Evolutionary conservation across 495 filamentous ascomycete species (phyloP).

Genomic region (Sabuloglossum arenarium): DNA sequence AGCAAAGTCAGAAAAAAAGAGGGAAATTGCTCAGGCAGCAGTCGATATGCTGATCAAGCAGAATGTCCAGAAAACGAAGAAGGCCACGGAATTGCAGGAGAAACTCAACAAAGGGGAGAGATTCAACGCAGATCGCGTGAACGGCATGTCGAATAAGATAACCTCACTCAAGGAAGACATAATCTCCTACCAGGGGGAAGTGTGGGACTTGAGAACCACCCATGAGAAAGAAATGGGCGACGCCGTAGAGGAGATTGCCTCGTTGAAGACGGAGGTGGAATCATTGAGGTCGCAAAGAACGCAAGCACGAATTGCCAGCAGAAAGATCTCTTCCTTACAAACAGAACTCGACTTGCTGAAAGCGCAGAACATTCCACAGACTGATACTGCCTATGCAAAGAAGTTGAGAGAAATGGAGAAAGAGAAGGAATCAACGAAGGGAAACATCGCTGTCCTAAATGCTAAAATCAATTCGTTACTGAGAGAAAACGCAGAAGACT

Average conservation of each 20-base stretch:
- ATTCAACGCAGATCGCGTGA: not conserved
- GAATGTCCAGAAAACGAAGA: not conserved
- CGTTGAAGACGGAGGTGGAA: not conserved
- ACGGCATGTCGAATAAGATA: not conserved
- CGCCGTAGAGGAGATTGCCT: not conserved
- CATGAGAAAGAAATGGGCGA: not conserved
- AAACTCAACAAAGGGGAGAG: not conserved
- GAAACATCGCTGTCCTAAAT: not conserved
- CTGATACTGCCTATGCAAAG: not conserved
- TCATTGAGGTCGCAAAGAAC: not conserved
- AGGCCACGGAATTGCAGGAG: not conserved
- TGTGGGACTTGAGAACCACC: too few species aligned
- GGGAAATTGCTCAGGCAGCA: not conserved
- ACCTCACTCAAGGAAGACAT: not conserved
- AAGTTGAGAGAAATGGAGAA: not conserved
- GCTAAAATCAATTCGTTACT: not conserved
- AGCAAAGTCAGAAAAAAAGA: not conserved
- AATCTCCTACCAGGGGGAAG: not conserved
- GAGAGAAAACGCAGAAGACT: not conserved
- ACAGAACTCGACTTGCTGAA: not conserved
- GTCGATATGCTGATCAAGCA: not conserved
- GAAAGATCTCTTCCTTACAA: not conserved
- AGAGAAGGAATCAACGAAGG: not conserved
- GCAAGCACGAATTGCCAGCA: not conserved
- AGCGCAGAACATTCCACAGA: not conserved